Conservation (phyloP, 768 basidiomycete species). For the Collybia nuda region DNA sequence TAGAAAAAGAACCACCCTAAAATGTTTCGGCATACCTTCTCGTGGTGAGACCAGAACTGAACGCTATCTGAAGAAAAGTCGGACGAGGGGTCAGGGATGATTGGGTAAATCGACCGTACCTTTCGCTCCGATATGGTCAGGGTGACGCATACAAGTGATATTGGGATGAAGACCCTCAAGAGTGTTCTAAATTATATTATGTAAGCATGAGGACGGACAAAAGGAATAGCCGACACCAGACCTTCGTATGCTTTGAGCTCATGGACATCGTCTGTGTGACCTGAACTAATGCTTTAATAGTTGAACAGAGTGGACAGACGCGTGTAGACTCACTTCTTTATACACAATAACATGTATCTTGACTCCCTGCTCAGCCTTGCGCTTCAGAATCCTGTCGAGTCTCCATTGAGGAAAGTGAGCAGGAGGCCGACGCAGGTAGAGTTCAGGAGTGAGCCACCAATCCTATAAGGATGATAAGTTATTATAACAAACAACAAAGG, state of each 20-base stretch:
- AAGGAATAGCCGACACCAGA: conserved; percentile 8
- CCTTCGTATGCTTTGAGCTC: conserved; percentile 85
- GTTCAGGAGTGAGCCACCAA: conserved; percentile 95
- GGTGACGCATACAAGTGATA: conserved; percentile 86
- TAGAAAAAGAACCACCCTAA: neutral
- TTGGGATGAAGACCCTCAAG: conserved; percentile 86
- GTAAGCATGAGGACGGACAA: neutral
- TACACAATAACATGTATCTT: conserved; percentile 91
- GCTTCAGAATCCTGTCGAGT: conserved; percentile 79
- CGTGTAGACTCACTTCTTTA: conserved; percentile 66
- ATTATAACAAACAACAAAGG: neutral
- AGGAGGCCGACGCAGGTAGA: conserved; percentile 92
- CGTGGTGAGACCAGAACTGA: conserved; percentile 92
- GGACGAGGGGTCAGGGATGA: conserved; percentile 19
- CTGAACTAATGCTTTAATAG: conserved; percentile 26
- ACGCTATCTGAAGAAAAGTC: conserved; percentile 61
- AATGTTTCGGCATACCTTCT: conserved; percentile 51
- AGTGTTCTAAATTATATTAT: conserved; percentile 43
- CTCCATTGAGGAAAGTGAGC: conserved; percentile 85
- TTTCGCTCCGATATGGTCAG: conserved; percentile 85
- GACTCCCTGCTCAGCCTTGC: conserved; percentile 92
- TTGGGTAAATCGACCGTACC: conserved; percentile 31
- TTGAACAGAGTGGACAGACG: neutral
- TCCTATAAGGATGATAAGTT: conserved; percentile 41
- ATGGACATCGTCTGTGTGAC: conserved; percentile 92